A percentile compares a stretch with the other conserved stretches of the same genome.
Conservation (phyloP, 2,329 filamentous ascomycete genomes). For the Emericellopsis atlantica region DNA sequence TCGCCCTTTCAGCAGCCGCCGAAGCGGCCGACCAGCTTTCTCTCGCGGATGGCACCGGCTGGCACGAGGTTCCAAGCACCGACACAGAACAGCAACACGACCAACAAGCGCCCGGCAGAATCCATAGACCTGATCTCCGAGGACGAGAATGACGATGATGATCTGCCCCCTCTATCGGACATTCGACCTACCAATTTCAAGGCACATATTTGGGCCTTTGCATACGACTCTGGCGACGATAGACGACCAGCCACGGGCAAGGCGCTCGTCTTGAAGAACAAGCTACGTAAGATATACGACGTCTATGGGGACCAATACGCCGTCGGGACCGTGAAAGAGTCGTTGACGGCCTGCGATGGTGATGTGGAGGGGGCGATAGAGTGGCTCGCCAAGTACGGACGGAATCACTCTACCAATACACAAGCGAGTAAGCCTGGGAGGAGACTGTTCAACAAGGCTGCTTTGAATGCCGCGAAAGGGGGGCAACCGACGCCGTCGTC, state of each 20-base stretch:
- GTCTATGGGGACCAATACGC: slow-evolving; percentile 17
- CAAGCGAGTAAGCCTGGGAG: slow-evolving; percentile 6
- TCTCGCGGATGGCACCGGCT: slow-evolving; percentile 58
- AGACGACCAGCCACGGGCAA: not conserved
- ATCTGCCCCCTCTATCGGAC: slow-evolving; percentile 43
- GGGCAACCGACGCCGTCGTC: slow-evolving; percentile 2
- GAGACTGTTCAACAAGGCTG: slow-evolving; percentile 17
- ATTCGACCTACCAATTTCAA: slow-evolving; percentile 48
- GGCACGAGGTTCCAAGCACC: slow-evolving; percentile 56
- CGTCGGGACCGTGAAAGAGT: slow-evolving; percentile 16
- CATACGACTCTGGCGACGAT: slow-evolving; percentile 31
- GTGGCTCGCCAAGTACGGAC: slow-evolving; percentile 12
- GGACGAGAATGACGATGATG: slow-evolving; percentile 38
- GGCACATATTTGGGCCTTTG: slow-evolving; percentile 22
- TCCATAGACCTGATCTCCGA: slow-evolving; percentile 36
- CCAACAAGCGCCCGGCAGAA: slow-evolving; percentile 22
- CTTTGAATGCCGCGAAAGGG: too few species aligned
- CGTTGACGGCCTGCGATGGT: slow-evolving; percentile 16
- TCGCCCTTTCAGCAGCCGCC: slow-evolving; percentile 51
- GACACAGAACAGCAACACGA: slow-evolving; percentile 6
- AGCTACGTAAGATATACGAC: slow-evolving; percentile 22
- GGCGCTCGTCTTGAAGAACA: slow-evolving; percentile 19
- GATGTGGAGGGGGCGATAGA: slow-evolving; percentile 22
- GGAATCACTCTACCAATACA: slow-evolving; percentile 7
- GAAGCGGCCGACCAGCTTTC: slow-evolving; percentile 16